Percentiles rank a stretch among this genome's conserved stretches.
phyloP scores from a whole-genome alignment of 768 basidiomycete genomes.

The Boletus reticuloceps region DNA sequence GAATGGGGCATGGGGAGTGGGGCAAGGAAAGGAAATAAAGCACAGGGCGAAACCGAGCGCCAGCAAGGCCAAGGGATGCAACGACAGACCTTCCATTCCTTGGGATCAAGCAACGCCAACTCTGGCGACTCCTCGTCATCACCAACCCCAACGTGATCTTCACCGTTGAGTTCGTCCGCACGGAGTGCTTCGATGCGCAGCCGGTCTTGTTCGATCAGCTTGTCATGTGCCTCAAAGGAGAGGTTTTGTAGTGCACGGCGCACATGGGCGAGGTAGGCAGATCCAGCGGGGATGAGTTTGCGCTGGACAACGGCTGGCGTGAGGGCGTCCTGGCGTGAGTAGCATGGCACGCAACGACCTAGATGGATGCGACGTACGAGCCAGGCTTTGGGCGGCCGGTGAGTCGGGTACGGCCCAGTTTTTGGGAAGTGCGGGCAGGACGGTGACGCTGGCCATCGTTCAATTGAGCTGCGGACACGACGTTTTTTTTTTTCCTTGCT shows the following conservation, averaged over 20 bases:
- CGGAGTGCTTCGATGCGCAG: conserved; percentile 51
- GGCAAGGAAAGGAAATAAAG: neutral
- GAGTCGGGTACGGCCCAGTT: conserved; percentile 20
- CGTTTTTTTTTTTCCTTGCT: neutral
- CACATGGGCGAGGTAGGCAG: conserved; percentile 82
- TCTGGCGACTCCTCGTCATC: conserved; percentile 81
- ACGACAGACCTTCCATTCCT: conserved; percentile 89
- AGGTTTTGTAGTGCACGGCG: conserved; percentile 71
- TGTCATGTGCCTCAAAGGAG: conserved; percentile 83
- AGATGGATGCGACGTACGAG: conserved; percentile 21
- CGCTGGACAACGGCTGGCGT: conserved; percentile 35
- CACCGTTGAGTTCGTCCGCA: conserved; percentile 45
- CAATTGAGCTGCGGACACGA: too few relatives aligned
- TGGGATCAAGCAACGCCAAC: conserved; percentile 79
- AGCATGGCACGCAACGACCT: neutral
- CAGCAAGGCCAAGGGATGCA: neutral
- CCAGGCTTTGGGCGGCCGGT: conserved; percentile 17
- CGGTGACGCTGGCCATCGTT: conserved; percentile 23
- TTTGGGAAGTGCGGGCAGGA: conserved; percentile 26
- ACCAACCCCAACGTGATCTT: conserved; percentile 90
- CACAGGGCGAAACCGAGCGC: neutral
- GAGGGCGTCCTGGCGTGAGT: conserved; percentile 3
- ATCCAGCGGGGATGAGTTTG: conserved; percentile 78
- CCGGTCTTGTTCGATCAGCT: conserved; percentile 52
- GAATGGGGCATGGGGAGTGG: neutral